Base-by-base conservation (phyloP, 495 filamentous ascomycete genomes). In the Penicillium robsamsonii region DNA sequence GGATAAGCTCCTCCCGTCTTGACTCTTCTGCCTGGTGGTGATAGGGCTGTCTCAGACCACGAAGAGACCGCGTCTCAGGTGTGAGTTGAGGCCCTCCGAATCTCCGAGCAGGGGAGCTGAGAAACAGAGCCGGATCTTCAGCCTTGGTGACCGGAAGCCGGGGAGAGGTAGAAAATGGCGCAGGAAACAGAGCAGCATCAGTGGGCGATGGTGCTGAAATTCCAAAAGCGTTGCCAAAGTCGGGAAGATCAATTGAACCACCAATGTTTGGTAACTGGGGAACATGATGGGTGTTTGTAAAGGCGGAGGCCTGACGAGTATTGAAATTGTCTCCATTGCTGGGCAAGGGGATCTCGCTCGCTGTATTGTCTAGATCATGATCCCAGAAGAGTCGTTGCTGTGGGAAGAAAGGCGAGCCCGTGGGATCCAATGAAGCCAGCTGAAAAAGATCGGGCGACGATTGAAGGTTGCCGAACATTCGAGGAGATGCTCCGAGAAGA, bases 381-480 rank as follows among this genome's bases (percentile, higher is more conserved):
- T 92, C 90, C 89, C 89, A 94, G 65, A 92, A 91, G 25, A 86
- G 68, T 50, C 84, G 82, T 40, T 85, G 79, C 58, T 86, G 83
- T 7, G 79, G 80, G 54, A 87, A 87, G 49, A 81, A 79, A 9
- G 87, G 84, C 20, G 85, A 88, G 6, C 84, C 79, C 37, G 87
- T 82, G 1, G 90, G 84, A 30, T 88, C 87, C 3, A 88, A 82
- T 55, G 87, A 80, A 11, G 81, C 82, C 59, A 91, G 86, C 27
- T 83, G 81, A 61, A 92, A 90, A 29, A 85, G 69, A 49, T 89
- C 86, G 1, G 85, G 83, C 1, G 85, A 84, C 40, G 84, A 81
- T 56, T 82, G 82, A 13, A 84, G 64, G 53, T 78, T 79, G 2
- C 77, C 72, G 60, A 83, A 83, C 44, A 82, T 70, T 35, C 71